Evolutionary conservation across 495 filamentous ascomycete genomes (phyloP).

Genomic region (Jackrogersella multiformis): DNA sequence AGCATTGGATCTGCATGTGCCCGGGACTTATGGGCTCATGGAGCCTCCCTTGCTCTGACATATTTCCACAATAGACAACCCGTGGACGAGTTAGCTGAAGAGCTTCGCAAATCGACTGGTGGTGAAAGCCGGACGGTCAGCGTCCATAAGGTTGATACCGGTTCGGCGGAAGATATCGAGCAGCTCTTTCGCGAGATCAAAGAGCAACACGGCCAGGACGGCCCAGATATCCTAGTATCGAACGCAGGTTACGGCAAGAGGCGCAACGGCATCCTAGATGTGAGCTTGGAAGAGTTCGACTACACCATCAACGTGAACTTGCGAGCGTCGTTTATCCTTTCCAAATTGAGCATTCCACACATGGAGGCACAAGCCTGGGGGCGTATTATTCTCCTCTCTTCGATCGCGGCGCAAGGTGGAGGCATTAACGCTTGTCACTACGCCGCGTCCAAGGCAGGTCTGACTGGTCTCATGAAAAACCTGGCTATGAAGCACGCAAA

Average conservation of each 20-base stretch:
- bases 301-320: slow-evolving; percentile 72
- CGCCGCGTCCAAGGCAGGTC: slow-evolving; percentile 69
- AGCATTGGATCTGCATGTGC: slow-evolving; percentile 72
- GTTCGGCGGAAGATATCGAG: slow-evolving; percentile 59
- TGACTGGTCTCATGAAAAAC: slow-evolving; percentile 74
- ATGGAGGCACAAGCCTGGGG: slow-evolving; percentile 73
- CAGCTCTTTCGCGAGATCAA: slow-evolving; percentile 63
- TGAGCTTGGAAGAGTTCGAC: slow-evolving; percentile 69
- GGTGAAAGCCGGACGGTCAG: slow-evolving; percentile 57
- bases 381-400: slow-evolving; percentile 73
- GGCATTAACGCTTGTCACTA: slow-evolving; percentile 78
- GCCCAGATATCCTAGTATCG: slow-evolving; percentile 70
- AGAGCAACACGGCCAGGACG: slow-evolving; percentile 58
- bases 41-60: slow-evolving; percentile 68
- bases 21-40: slow-evolving; percentile 61
- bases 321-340: slow-evolving; percentile 70
- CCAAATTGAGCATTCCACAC: slow-evolving; percentile 69
- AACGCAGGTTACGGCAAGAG: slow-evolving; percentile 52
- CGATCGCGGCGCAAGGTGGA: slow-evolving; percentile 71
- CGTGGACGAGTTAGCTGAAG: slow-evolving; percentile 55
- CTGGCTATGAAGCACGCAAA: slow-evolving; percentile 68
- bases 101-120: slow-evolving; percentile 42
- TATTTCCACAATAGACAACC: slow-evolving; percentile 63
- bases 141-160: slow-evolving; percentile 66
- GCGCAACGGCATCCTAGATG: slow-evolving; percentile 48